Conservation (phyloP, 805 yeast genomes). For the Metahyphopichia silvanorum region DNA sequence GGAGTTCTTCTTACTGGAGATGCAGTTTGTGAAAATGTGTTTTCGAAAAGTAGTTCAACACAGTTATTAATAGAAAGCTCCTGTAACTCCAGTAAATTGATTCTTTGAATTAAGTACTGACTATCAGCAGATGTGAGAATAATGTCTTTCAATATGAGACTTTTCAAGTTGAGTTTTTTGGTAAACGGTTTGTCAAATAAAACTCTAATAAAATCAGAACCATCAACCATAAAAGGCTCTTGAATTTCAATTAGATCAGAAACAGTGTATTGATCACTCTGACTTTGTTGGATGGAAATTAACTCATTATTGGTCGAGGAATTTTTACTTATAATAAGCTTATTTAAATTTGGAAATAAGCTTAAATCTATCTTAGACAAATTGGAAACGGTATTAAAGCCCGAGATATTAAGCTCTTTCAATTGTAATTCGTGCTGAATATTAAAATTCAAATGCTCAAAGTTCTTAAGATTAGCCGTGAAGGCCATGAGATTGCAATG, state of each 20-base stretch:
- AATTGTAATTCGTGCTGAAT: conserved; percentile 1
- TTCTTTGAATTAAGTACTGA: conserved; percentile 1
- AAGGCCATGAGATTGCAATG: conserved; percentile 6
- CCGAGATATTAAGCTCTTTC: conserved; percentile 11
- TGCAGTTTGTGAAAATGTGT: background rate
- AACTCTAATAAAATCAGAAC: background rate
- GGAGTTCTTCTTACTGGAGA: conserved; percentile 8
- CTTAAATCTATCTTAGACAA: conserved; percentile 7
- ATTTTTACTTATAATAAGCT: conserved; percentile 11
- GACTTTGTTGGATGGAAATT: background rate
- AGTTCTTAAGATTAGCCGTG: conserved; percentile 16
- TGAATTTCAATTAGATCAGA: conserved; percentile 1
- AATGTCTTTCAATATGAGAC: conserved; percentile 8
- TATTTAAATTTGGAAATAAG: conserved; percentile 8
- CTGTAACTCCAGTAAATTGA: conserved; percentile 5
- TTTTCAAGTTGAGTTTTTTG: conserved; percentile 3
- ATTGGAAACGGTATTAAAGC: conserved; percentile 7
- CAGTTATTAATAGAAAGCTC: conserved; percentile 9
- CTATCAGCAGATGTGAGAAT: conserved; percentile 7
- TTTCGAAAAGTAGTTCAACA: conserved; percentile 7
- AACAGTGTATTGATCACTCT: background rate
- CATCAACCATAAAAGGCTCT: background rate
- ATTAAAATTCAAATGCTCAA: conserved; percentile 4
- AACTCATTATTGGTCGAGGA: conserved; percentile 1
- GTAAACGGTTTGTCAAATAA: background rate